phyloP scores from a whole-genome alignment of 208 protist species.

The Crithidia brevicula region DNA sequence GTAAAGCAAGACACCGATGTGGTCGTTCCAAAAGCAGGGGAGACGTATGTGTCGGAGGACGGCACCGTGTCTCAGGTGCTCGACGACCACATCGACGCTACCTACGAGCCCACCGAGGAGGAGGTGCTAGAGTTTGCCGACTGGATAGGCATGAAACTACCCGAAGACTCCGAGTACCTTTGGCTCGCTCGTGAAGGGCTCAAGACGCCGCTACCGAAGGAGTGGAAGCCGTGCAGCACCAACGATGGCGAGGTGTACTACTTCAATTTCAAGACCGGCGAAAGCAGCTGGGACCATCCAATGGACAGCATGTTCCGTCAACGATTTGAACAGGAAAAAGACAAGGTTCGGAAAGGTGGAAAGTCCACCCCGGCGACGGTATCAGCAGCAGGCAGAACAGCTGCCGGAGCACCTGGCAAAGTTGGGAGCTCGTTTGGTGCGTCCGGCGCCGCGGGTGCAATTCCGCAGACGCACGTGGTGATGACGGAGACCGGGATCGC shows the following conservation, averaged over 20 bases:
- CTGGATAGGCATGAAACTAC: slow-evolving; percentile 93
- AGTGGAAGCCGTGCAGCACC: slow-evolving; percentile 95
- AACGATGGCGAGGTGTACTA: slow-evolving; percentile 94
- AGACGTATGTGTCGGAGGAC: slow-evolving; percentile 81
- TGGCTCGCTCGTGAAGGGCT: slow-evolving; percentile 94
- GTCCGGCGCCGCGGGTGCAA: neutral
- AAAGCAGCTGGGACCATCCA: slow-evolving; percentile 96
- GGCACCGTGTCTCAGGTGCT: slow-evolving; percentile 90
- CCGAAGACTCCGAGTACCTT: slow-evolving; percentile 89
- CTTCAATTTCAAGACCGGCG: slow-evolving; percentile 96
- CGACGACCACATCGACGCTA: slow-evolving; percentile 79
- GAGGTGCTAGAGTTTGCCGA: slow-evolving; percentile 93
- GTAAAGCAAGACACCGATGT: slow-evolving; percentile 39
- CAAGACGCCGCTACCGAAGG: slow-evolving; percentile 92
- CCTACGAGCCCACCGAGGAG: slow-evolving; percentile 92
- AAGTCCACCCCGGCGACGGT: neutral
- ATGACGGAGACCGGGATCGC: slow-evolving; percentile 27
- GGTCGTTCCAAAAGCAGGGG: slow-evolving; percentile 55
- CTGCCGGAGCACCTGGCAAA: neutral
- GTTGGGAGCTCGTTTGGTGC: neutral
- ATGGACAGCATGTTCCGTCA: slow-evolving; percentile 90
- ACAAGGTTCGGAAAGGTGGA: slow-evolving; percentile 22
- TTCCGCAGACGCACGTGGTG: slow-evolving; percentile 27
- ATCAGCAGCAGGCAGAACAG: neutral
- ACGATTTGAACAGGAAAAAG: slow-evolving; percentile 81